A percentile compares a stretch with the other conserved stretches of the same genome.
Evolutionary conservation across 2,329 filamentous ascomycete genomes (phyloP).

Genomic region (Pestalotiopsis sp.): DNA sequence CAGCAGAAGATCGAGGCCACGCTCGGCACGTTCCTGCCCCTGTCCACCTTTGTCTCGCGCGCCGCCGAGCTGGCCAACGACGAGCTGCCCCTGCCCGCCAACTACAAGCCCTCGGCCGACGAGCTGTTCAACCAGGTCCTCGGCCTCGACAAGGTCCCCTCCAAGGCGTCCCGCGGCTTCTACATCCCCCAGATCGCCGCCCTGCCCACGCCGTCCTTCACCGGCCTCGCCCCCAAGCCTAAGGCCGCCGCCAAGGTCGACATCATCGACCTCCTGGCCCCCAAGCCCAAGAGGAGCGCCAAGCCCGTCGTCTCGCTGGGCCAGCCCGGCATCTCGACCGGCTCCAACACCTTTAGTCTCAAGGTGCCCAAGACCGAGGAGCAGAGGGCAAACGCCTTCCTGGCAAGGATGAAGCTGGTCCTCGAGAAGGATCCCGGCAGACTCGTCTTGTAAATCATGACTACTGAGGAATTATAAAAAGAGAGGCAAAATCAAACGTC

Average conservation of each 20-base stretch:
- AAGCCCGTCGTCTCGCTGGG: conserved; percentile 34
- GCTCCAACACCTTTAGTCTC: conserved; percentile 80
- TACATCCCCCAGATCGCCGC: conserved; percentile 74
- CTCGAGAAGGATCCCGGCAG: conserved; percentile 80
- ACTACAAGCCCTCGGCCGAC: conserved; percentile 69
- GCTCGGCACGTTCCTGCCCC: conserved; percentile 78
- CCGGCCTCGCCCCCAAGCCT: conserved; percentile 34
- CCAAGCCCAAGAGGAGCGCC: conserved; percentile 32
- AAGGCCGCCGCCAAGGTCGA: conserved; percentile 60
- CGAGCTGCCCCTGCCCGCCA: conserved; percentile 71
- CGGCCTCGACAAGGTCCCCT: conserved; percentile 56
- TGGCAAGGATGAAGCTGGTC: conserved; percentile 83
- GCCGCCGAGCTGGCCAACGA: conserved; percentile 89
- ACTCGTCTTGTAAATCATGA: conserved; percentile 60
- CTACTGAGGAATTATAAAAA: neutral
- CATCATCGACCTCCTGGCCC: conserved; percentile 80
- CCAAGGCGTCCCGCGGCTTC: conserved; percentile 19
- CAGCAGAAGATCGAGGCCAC: conserved; percentile 80
- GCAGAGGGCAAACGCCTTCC: conserved; percentile 77
- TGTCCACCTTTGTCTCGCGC: conserved; percentile 84
- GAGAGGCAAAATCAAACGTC: neutral
- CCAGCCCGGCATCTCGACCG: conserved; percentile 50
- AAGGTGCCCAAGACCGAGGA: conserved; percentile 80
- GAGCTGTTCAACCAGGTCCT: conserved; percentile 91
- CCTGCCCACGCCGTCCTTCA: conserved; percentile 50